A percentile compares a stretch with the other conserved stretches of the same genome.
These are phyloP conservation scores for Ascochyta clinopodiicola DNA, from an alignment of 2,329 filamentous ascomycete species.

Conservation along the genomic window DNA sequence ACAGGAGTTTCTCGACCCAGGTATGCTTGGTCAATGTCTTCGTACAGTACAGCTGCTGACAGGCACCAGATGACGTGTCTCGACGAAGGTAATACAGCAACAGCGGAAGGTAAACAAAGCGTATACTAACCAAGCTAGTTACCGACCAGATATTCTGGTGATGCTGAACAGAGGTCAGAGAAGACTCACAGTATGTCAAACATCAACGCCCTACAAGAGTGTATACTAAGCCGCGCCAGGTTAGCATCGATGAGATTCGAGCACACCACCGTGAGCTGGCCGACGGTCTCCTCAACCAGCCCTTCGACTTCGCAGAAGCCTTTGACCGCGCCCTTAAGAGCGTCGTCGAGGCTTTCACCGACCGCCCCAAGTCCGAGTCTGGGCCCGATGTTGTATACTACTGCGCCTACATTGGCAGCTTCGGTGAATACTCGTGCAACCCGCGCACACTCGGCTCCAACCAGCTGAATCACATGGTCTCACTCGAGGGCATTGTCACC, in stretches of 20 bases:
- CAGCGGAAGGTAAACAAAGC: conserved; percentile 1
- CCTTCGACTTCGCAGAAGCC: conserved; percentile 86
- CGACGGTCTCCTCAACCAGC: conserved; percentile 77
- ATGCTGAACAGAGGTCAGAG: conserved; percentile 70
- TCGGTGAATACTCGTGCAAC: conserved; percentile 93
- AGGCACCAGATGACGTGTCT: conserved; percentile 59
- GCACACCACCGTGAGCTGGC: conserved; percentile 85
- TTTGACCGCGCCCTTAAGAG: conserved; percentile 92
- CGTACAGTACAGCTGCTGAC: conserved; percentile 28
- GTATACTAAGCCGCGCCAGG: conserved; percentile 13
- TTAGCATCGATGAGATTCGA: conserved; percentile 84
- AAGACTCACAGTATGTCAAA: conserved; percentile 58
- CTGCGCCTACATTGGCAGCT: conserved; percentile 95
- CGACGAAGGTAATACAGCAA: conserved; percentile 54
- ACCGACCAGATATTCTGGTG: conserved; percentile 85
- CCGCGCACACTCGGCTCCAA: conserved; percentile 88
- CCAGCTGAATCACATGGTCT: conserved; percentile 96
- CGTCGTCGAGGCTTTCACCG: conserved; percentile 79
- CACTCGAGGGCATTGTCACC: conserved; percentile 95
- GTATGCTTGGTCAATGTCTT: conserved; percentile 59
- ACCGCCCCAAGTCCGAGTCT: conserved; percentile 76
- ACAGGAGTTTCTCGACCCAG: conserved; percentile 92
- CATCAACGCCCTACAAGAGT: too few relatives aligned
- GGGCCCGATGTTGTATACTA: conserved; percentile 84
- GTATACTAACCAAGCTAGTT: conserved; percentile 63